Conservation (phyloP, 2,329 filamentous ascomycete genomes). For the Lithohypha guttulata region DNA sequence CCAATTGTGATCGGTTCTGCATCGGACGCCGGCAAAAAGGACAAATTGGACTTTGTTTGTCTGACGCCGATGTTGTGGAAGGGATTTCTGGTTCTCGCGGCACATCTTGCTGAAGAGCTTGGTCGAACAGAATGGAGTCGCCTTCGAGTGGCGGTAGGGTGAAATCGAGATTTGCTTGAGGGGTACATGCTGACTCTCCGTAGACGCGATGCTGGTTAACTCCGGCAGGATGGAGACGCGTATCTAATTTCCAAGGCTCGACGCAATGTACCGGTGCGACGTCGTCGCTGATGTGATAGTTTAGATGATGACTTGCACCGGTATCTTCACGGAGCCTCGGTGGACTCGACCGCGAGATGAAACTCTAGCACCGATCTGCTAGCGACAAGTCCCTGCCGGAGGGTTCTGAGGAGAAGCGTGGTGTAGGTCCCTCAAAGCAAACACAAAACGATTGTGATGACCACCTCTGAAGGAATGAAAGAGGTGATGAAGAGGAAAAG, state of each 20-base stretch:
- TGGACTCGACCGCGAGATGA: background rate
- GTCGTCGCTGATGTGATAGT: background rate
- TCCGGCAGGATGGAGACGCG: background rate
- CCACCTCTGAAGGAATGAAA: slow-evolving; percentile 1
- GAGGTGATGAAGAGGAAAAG: background rate
- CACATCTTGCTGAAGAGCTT: background rate
- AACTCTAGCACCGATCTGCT: background rate
- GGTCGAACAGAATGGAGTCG: background rate
- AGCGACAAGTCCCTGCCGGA: background rate
- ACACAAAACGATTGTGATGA: background rate
- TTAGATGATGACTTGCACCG: background rate
- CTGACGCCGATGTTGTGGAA: background rate
- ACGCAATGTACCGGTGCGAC: background rate
- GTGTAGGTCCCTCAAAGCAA: background rate
- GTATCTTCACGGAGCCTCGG: background rate
- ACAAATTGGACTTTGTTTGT: background rate
- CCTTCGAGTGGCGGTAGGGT: background rate
- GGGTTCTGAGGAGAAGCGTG: background rate
- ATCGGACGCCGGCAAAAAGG: background rate
- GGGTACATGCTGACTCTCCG: background rate
- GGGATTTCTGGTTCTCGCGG: background rate
- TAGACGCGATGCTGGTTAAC: background rate
- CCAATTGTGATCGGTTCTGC: background rate
- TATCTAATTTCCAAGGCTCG: slow-evolving; percentile 1
- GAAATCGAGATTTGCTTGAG: background rate